phyloP scores from a whole-genome alignment of 768 basidiomycete genomes.

The Lyophyllum shimeji region DNA sequence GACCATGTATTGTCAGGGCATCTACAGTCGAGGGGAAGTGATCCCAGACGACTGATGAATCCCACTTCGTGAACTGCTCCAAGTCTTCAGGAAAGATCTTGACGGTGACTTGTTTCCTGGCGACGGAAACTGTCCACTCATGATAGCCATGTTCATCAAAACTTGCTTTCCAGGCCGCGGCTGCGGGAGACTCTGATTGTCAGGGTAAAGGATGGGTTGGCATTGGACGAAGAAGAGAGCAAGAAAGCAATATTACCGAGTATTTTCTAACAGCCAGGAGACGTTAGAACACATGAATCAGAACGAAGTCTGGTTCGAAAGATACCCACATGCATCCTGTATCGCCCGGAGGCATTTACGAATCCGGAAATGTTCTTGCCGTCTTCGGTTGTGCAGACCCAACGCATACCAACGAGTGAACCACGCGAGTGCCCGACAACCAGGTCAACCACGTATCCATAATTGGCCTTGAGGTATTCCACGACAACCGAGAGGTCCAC shows the following conservation, averaged over 20 bases:
- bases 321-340: constrained; percentile 70
- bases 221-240: constrained; percentile 5
- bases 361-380: constrained; percentile 57
- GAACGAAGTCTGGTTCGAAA: not conserved
- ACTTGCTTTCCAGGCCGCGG: constrained; percentile 43
- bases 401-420: constrained; percentile 62
- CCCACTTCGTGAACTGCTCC: constrained; percentile 60
- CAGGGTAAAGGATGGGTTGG: constrained; percentile 8
- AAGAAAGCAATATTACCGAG: constrained; percentile 32
- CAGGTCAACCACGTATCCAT: constrained; percentile 69
- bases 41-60: constrained; percentile 67
- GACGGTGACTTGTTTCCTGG: constrained; percentile 53
- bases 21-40: constrained; percentile 61
- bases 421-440: constrained; percentile 82
- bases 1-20: constrained; percentile 79
- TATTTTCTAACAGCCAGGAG: constrained; percentile 34
- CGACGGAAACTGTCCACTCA: constrained; percentile 64
- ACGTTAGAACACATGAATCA: not conserved
- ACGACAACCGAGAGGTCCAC: constrained; percentile 69
- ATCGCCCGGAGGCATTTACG: constrained; percentile 76
- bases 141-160: constrained; percentile 60
- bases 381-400: constrained; percentile 65
- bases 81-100: constrained; percentile 61
- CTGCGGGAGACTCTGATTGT: constrained; percentile 28
- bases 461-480: constrained; percentile 51